These are phyloP conservation scores for Chlamydomonas urium DNA, from an alignment of 139 green algal genomes.

Conservation along the genomic window DNA sequence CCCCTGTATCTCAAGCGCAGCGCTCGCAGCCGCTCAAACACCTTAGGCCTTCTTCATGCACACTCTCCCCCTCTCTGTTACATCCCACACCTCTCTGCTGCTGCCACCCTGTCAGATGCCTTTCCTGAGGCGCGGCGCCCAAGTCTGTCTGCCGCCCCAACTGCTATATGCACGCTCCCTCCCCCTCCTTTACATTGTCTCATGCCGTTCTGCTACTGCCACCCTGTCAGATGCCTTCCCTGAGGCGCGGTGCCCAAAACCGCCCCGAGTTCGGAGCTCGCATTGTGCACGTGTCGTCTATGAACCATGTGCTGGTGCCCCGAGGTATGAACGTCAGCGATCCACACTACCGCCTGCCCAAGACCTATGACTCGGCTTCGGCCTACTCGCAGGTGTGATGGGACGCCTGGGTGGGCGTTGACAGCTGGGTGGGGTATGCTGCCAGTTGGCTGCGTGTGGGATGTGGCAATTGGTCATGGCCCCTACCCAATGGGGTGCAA, in stretches of 20 bases:
- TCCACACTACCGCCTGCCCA: slow-evolving; percentile 3
- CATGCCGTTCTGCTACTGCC: not conserved
- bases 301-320: slow-evolving; percentile 1
- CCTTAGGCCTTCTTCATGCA: too few species aligned
- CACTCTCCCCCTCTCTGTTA: slow-evolving; percentile 35
- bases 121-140: slow-evolving; percentile 30
- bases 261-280: slow-evolving; percentile 21
- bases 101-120: slow-evolving; percentile 38
- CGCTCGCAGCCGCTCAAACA: too few species aligned
- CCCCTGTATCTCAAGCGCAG: too few species aligned
- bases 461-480: too few species aligned
- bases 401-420: too few species aligned
- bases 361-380: not conserved
- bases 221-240: slow-evolving; percentile 39
- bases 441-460: too few species aligned
- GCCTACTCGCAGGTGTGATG: too few species aligned
- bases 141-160: too few species aligned
- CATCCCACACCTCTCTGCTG: not conserved
- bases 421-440: too few species aligned
- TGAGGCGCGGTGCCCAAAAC: slow-evolving; percentile 27
- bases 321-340: not conserved
- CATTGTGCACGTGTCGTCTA: slow-evolving; percentile 60
- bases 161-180: too few species aligned
- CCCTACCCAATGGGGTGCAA: not conserved
- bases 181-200: slow-evolving; percentile 26